Evolutionary conservation across 306 rosid species (phyloP), one percentile per base, ranked within the genome.

Genomic region (Senna siamea): DNA sequence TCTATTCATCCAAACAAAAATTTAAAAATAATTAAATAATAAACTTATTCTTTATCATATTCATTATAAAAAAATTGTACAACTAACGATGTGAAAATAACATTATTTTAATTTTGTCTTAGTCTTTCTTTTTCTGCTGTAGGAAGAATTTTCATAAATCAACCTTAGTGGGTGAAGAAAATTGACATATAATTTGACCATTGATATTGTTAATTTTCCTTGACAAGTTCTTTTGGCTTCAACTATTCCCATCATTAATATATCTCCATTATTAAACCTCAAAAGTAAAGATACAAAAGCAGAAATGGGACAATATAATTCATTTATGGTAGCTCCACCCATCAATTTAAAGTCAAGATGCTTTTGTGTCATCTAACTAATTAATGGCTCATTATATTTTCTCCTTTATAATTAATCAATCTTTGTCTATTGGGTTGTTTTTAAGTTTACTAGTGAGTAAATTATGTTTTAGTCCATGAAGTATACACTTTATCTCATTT

Each of bases 101-200:
- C 12, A 7, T 14, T 26, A 26, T 26, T 26, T 26, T 26, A 26
- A 22, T 5, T 26, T 28, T 9, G 30, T 38, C 50, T 62, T 9
- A 0, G 2, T 62, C 26, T 37, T 62, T 19, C n/a, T 10, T 63
- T 40, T 63, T 19, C 51, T 60, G 26, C 15, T 34, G 18, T 17
- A 3, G 3, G 20, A 65, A 18, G 38, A 23, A 20, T 22, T 22
- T 43, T 1, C 23, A 15, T 22, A 22, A 0, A 66, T 23, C 47
- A 47, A 67, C 18, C 44, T 17, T 32, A 13, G 46, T 35, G 14
- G 62, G 50, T 19, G 5, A 41, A 57, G 54, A 9, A 55, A 55
- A 14, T 41, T 70, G 64, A 70, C n/a, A 37, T 38, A 20, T 38
- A 20, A 14, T 70, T 54, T 69, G 63, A 34, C 51, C 35, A 20